A percentile compares a stretch with the other conserved stretches of the same genome.
Conservation (phyloP, 352 stramenopile species). For the Pythium apleroticum region DNA sequence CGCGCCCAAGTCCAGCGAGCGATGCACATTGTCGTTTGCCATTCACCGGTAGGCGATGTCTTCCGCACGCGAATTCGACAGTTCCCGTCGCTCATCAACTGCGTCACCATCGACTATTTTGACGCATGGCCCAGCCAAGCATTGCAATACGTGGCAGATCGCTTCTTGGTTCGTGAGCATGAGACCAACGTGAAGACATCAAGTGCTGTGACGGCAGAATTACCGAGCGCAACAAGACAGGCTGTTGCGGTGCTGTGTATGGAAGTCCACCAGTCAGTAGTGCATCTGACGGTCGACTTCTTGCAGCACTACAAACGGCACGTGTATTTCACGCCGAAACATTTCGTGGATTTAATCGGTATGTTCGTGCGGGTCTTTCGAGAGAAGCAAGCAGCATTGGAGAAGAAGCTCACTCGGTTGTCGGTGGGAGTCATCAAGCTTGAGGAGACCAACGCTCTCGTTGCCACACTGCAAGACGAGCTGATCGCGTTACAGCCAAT, state of each 20-base stretch:
- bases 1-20: slow-evolving; percentile 69
- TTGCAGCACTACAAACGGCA: slow-evolving; percentile 35
- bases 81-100: slow-evolving; percentile 93
- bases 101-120: slow-evolving; percentile 94
- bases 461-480: slow-evolving; percentile 67
- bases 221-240: slow-evolving; percentile 25
- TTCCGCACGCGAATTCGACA: slow-evolving; percentile 88
- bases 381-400: slow-evolving; percentile 42
- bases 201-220: background rate
- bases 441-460: slow-evolving; percentile 67
- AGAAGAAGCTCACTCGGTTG: slow-evolving; percentile 55
- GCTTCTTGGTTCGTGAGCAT: slow-evolving; percentile 30
- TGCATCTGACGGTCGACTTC: slow-evolving; percentile 32
- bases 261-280: slow-evolving; percentile 48
- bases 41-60: slow-evolving; percentile 75
- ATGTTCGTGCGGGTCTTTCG: slow-evolving; percentile 80
- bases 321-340: slow-evolving; percentile 75
- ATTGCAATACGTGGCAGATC: slow-evolving; percentile 80
- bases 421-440: slow-evolving; percentile 68
- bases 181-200: background rate
- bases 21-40: slow-evolving; percentile 91
- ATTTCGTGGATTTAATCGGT: slow-evolving; percentile 90
- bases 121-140: slow-evolving; percentile 89
- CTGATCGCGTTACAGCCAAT: slow-evolving; percentile 85
- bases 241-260: slow-evolving; percentile 48